Base-by-base conservation (phyloP, 202 grass and related monocot genomes). In the Schoenoplectus tabernaemontani region DNA sequence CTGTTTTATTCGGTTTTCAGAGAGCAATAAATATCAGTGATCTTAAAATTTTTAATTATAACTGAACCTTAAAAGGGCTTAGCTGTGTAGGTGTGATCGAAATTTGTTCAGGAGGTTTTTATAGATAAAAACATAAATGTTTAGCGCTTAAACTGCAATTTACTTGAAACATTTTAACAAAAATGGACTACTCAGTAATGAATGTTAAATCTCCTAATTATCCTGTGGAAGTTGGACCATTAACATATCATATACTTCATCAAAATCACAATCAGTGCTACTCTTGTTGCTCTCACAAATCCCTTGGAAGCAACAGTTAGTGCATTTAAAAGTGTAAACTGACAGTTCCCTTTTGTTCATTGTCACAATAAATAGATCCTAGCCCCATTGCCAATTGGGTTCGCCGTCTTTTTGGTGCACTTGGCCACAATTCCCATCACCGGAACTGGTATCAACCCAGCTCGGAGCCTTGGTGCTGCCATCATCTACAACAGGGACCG, bases 371-470 rank as follows among this genome's bases (percentile, higher is more conserved):
- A 67, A 86, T 78, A 93, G 93, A 91, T 97, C 75, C 86, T 97
- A 57, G 93, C 93, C 48, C 93, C 93, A 50, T 78, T 97, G 59
- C 93, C 93, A 50, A 97, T 97, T 79, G 93, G 93, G 15, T 97
- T 97, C 30, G 93, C 88, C 5, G 93, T 97, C 76, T 97, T 97
- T 84, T 89, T 97, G 74, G 93, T 97, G 81, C 93, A 97, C 78
- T 76, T 97, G 84, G 93, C 93, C 56, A 97, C 93, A 77, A 97
- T 97, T 74, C 93, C 93, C 78, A 97, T 97, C 77, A 97, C 93
- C 41, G 93, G 93, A 67, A 97, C 93, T 8, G 90, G 93, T 83
- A 97, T 97, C 88, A 97, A 97, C 87, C 93, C 93, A n/a, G 93
- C 93, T 48, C 83, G 93, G 68, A 97, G 93, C 75, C 90, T 97